These are phyloP conservation scores for Drechslerella dactyloides DNA, from an alignment of 2,329 filamentous ascomycete genomes.

Conservation along the genomic window DNA sequence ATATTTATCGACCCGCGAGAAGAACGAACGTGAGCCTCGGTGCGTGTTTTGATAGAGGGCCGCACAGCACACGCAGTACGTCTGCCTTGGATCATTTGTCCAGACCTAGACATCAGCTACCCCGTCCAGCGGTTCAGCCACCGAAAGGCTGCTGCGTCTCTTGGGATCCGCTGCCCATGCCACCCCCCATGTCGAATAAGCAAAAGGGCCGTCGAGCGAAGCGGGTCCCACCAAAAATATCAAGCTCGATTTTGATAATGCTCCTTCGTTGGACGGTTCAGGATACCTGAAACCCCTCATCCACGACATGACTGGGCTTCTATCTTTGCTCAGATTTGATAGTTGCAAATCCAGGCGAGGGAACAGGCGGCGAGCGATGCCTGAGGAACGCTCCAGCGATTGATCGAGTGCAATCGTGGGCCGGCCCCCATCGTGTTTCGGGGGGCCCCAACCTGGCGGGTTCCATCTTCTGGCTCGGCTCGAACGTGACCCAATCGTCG, in stretches of 20 bases:
- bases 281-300: constrained; percentile 28
- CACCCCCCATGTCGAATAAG: constrained; percentile 34
- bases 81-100: constrained; percentile 48
- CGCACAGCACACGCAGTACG: too few species aligned
- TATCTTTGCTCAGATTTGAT: not conserved
- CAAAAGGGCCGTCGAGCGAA: constrained; percentile 20
- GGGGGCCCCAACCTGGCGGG: constrained; percentile 2
- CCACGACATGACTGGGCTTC: too few species aligned
- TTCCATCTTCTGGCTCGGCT: constrained; percentile 5
- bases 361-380: constrained; percentile 20
- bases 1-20: not conserved
- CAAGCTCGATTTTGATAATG: constrained; percentile 15
- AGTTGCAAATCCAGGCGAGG: constrained; percentile 5
- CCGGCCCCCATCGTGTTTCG: constrained; percentile 11
- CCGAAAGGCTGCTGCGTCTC: constrained; percentile 44
- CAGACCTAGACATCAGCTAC: constrained; percentile 43
- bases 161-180: constrained; percentile 29
- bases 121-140: constrained; percentile 50
- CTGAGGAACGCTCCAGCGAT: constrained; percentile 17
- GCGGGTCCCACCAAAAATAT: constrained; percentile 33
- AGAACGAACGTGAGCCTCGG: constrained; percentile 4
- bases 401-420: not conserved
- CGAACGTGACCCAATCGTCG: constrained; percentile 41
- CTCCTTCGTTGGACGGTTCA: constrained; percentile 41
- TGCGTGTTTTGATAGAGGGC: constrained; percentile 16